Percentiles rank a stretch among this genome's conserved stretches.
phyloP scores from a whole-genome alignment of 495 filamentous ascomycete species.

The Penicillium salamii region DNA sequence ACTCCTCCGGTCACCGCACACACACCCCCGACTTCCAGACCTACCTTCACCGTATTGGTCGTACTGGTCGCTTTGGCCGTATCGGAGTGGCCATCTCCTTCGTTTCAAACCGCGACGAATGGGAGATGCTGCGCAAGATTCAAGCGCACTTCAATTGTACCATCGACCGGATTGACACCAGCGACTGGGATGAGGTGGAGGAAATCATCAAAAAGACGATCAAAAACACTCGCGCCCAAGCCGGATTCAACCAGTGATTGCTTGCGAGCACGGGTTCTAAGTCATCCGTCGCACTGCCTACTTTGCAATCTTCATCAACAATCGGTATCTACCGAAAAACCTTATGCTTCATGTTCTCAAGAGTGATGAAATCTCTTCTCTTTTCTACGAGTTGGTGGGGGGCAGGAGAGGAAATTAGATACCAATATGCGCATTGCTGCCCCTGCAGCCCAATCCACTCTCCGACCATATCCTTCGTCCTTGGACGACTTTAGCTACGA shows the following conservation, averaged over 20 bases:
- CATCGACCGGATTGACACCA: conserved; percentile 57
- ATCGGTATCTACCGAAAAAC: background rate
- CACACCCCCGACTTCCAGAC: conserved; percentile 15
- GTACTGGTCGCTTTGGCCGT: conserved; percentile 81
- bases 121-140: conserved; percentile 71
- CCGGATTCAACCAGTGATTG: conserved; percentile 42
- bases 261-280: background rate
- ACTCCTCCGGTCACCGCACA: conserved; percentile 16
- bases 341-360: conserved; percentile 27
- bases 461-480: background rate
- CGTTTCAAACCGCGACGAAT: conserved; percentile 76
- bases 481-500: background rate
- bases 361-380: conserved; percentile 25
- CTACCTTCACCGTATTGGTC: conserved; percentile 5
- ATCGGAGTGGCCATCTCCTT: conserved; percentile 95
- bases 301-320: background rate
- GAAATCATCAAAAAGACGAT: conserved; percentile 74
- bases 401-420: conserved; percentile 25
- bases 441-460: background rate
- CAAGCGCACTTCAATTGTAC: conserved; percentile 62
- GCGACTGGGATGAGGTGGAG: conserved; percentile 88
- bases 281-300: background rate
- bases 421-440: conserved; percentile 23
- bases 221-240: conserved; percentile 71
- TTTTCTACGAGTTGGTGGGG: conserved; percentile 17